A percentile compares a stretch with the other conserved stretches of the same genome.
phyloP scores from a whole-genome alignment of 2,329 filamentous ascomycete genomes.

The Cladosporium oxysporum region DNA sequence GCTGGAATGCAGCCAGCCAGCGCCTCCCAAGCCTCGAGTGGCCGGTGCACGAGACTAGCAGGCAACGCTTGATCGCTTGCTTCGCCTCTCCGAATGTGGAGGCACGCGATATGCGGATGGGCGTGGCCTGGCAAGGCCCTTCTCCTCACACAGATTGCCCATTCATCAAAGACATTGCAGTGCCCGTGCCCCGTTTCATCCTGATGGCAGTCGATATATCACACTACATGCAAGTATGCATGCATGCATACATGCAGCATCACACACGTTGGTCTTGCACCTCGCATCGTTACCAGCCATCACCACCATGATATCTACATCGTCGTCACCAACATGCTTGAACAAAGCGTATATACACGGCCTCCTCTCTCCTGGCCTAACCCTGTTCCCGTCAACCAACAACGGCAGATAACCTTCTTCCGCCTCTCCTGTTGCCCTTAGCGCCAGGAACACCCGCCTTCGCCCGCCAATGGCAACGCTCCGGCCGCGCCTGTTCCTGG shows the following conservation, averaged over 20 bases:
- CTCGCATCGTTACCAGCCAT: neutral
- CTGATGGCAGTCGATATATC: neutral
- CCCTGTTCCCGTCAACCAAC: neutral
- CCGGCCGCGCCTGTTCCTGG: slow-evolving; percentile 2
- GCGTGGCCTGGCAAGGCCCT: neutral
- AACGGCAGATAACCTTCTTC: slow-evolving; percentile 9
- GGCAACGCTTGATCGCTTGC: neutral
- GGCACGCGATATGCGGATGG: neutral
- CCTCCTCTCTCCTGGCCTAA: neutral
- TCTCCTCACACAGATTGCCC: neutral
- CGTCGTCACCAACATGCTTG: neutral
- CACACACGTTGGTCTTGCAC: neutral
- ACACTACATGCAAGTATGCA: neutral
- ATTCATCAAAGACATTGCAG: neutral
- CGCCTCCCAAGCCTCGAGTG: slow-evolving; percentile 8
- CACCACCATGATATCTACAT: neutral
- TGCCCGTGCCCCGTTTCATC: neutral
- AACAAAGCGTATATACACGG: neutral
- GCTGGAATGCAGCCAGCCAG: slow-evolving; percentile 14
- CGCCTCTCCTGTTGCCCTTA: neutral
- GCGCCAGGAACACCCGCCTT: slow-evolving; percentile 19
- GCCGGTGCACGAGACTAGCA: neutral
- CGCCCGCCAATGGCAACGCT: slow-evolving; percentile 11
- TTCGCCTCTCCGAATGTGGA: slow-evolving; percentile 6
- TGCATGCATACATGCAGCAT: neutral